Evolutionary conservation across 116 monocot species (phyloP).

Genomic region (Posidonia oceanica): DNA sequence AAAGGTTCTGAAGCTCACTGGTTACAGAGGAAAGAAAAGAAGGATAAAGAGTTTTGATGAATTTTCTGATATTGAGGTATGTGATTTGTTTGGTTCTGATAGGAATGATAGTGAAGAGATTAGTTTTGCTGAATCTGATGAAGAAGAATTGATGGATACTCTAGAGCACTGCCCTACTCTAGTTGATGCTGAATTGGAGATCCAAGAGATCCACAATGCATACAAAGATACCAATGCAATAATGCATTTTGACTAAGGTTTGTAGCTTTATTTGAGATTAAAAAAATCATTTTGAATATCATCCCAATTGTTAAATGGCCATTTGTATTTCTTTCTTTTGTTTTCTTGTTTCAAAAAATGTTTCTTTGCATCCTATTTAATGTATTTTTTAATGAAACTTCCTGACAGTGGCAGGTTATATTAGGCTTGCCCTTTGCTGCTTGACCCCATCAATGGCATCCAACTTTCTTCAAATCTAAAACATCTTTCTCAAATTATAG

Average conservation of each 20-base stretch:
- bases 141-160: conserved; percentile 20
- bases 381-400: too few relatives aligned
- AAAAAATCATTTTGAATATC: not conserved
- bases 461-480: too few relatives aligned
- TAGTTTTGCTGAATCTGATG: conserved; percentile 24
- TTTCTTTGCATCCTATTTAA: too few relatives aligned
- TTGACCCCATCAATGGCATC: too few relatives aligned
- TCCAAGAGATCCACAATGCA: conserved; percentile 22
- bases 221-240: conserved; percentile 8
- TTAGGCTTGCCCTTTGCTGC: too few relatives aligned
- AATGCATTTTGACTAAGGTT: conserved; percentile 7
- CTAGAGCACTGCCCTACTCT: conserved; percentile 17
- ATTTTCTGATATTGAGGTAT: conserved; percentile 23
- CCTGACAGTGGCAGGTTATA: too few relatives aligned
- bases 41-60: conserved; percentile 33
- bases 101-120: conserved; percentile 9
- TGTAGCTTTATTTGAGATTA: too few relatives aligned
- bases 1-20: conserved; percentile 52
- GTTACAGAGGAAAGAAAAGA: conserved; percentile 65
- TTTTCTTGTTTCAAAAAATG: not conserved
- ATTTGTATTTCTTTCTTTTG: not conserved
- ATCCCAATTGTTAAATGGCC: not conserved
- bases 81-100: conserved; percentile 14
- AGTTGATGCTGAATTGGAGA: conserved; percentile 49
- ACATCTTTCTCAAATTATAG: too few relatives aligned